Conservation (phyloP, 75 land plant genomes). For the Adiantum capillusveneris region DNA sequence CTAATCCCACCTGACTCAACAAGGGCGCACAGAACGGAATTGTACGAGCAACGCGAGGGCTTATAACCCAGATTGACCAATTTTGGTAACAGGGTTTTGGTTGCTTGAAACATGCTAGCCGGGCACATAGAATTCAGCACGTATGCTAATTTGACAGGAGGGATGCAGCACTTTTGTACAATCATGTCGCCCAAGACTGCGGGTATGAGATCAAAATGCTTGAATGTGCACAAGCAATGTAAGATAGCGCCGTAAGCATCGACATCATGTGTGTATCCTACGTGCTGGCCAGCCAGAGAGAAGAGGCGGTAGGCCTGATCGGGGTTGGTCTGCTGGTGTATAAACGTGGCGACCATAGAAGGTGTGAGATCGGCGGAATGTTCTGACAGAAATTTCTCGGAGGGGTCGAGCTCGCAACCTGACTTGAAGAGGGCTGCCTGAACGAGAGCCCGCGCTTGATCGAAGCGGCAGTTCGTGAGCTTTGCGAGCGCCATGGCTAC, state of each 20-base stretch:
- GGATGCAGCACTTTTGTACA: background rate
- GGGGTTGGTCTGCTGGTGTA: no score
- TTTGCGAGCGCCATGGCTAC: no score
- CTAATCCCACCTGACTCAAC: conserved; percentile 44
- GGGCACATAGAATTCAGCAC: conserved; percentile 26
- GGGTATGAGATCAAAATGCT: conserved; percentile 29
- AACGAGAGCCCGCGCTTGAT: no score
- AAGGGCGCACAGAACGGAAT: conserved; percentile 54
- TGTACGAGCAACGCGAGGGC: conserved; percentile 57
- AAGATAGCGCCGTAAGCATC: conserved; percentile 47
- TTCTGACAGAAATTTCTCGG: no score
- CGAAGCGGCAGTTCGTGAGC: no score
- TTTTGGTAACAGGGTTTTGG: conserved; percentile 48
- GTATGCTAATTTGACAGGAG: background rate
- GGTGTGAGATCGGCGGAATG: no score
- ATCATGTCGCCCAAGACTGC: conserved; percentile 44
- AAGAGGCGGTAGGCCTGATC: no score
- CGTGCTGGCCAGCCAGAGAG: no score
- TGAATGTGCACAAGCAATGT: conserved; percentile 35
- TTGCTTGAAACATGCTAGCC: conserved; percentile 55
- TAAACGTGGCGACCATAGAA: no score
- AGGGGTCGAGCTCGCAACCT: no score
- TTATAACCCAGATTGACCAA: conserved; percentile 52
- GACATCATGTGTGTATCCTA: no score
- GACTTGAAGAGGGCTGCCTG: no score